A percentile compares a stretch with the other conserved stretches of the same genome.
These are phyloP conservation scores for Nannochloropsis salina DNA, from an alignment of 108 stramenopile genomes.

Conservation along the genomic window DNA sequence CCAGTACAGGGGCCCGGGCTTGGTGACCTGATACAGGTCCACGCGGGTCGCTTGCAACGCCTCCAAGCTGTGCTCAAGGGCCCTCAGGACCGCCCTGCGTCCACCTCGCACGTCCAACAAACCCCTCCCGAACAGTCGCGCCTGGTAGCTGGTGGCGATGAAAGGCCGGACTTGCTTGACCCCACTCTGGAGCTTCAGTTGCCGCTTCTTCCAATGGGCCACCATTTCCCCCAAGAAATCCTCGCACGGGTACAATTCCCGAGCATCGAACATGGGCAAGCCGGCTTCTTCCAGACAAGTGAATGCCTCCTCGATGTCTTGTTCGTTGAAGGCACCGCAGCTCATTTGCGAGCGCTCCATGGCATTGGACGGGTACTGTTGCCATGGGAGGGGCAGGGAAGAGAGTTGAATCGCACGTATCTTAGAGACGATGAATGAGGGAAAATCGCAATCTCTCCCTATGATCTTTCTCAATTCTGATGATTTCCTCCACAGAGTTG, in stretches of 20 bases:
- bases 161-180: neutral
- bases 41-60: neutral
- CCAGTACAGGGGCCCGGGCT: neutral
- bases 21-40: neutral
- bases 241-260: constrained; percentile 13
- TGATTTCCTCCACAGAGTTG: no score
- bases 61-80: neutral
- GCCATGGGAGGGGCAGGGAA: neutral
- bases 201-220: neutral
- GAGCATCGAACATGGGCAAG: neutral
- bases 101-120: neutral
- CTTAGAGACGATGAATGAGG: neutral
- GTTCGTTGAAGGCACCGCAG: constrained; percentile 13
- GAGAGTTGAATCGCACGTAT: neutral
- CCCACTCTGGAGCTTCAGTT: neutral
- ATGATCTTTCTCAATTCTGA: no score
- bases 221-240: constrained; percentile 18
- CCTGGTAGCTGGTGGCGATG: constrained; percentile 8
- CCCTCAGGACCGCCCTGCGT: neutral
- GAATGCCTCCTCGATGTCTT: neutral
- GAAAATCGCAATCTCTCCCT: no score
- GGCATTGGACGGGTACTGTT: neutral
- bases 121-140: neutral
- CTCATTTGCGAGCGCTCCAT: constrained; percentile 20
- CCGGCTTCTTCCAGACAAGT: neutral